Conservation (phyloP, 2,329 filamentous ascomycete genomes). For the Colletotrichum chlorophyti region DNA sequence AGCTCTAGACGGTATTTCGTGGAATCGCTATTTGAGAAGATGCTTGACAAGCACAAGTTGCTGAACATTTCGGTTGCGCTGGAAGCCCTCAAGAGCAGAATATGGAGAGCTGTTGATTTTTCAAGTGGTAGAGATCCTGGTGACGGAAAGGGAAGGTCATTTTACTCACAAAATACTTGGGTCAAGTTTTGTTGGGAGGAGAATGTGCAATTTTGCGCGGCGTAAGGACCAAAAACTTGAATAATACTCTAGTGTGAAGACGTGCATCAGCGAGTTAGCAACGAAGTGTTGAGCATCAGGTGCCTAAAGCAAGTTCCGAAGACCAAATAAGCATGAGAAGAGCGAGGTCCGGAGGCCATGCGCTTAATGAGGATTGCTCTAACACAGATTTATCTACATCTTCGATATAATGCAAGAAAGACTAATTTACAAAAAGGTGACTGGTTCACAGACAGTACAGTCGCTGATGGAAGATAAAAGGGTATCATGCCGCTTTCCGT, state of each 20-base stretch:
- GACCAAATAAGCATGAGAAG: too few species aligned
- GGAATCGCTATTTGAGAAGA: background rate
- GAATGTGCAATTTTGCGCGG: constrained; percentile 1
- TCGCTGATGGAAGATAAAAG: constrained; percentile 7
- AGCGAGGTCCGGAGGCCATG: too few species aligned
- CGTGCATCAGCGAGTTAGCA: too few species aligned
- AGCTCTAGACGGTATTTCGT: background rate
- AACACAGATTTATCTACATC: too few species aligned
- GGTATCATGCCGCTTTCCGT: constrained; percentile 18
- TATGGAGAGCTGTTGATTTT: constrained; percentile 14
- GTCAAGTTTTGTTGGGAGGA: constrained; percentile 13
- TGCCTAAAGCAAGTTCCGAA: too few species aligned
- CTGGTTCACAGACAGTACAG: constrained; percentile 16
- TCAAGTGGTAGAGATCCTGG: background rate
- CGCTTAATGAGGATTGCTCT: too few species aligned
- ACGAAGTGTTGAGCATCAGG: too few species aligned
- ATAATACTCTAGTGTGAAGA: background rate
- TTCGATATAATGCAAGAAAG: background rate
- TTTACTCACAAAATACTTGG: background rate
- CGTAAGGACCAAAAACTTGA: constrained; percentile 1
- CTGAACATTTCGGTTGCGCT: constrained; percentile 7
- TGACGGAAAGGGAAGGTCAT: too few species aligned
- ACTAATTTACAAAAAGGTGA: constrained; percentile 6
- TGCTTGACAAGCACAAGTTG: constrained; percentile 11
- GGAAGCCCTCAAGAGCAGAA: constrained; percentile 3